Percentiles rank a stretch among this genome's conserved stretches.
phyloP scores from a whole-genome alignment of 768 basidiomycete genomes.

The Daedalea quercina region DNA sequence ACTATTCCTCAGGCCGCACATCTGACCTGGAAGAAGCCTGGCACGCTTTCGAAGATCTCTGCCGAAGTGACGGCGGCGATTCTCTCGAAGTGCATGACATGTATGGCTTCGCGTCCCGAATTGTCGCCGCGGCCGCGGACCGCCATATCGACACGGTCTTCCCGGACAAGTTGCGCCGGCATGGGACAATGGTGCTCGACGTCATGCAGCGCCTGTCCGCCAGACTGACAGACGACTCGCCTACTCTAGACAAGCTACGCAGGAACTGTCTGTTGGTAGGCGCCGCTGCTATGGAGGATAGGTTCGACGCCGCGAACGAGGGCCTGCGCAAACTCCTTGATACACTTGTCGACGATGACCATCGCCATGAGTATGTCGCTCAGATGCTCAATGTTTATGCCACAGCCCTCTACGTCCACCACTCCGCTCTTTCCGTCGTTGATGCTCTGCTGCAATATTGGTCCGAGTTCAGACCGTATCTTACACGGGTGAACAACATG shows the following conservation, averaged over 20 bases:
- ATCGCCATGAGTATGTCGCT: constrained; percentile 10
- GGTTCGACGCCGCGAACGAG: constrained; percentile 25
- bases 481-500: constrained; percentile 4
- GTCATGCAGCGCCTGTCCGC: constrained; percentile 25
- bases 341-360: neutral
- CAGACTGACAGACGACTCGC: constrained; percentile 15
- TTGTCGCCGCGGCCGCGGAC: constrained; percentile 8
- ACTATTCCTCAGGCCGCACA: neutral
- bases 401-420: constrained; percentile 26
- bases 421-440: constrained; percentile 27
- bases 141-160: neutral
- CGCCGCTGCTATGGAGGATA: constrained; percentile 30
- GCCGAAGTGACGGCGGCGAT: constrained; percentile 7
- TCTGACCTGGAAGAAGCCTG: constrained; percentile 29
- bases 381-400: constrained; percentile 32
- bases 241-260: constrained; percentile 15
- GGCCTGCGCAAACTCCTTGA: neutral
- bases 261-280: constrained; percentile 25
- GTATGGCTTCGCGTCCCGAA: constrained; percentile 20
- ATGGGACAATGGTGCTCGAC: constrained; percentile 32
- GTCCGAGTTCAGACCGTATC: constrained; percentile 23
- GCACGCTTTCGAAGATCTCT: constrained; percentile 27
- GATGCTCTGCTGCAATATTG: constrained; percentile 36
- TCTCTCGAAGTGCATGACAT: constrained; percentile 20
- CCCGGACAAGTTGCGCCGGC: constrained; percentile 18